Evolutionary conservation across 257 asterid species (phyloP).

Genomic region (Jacaranda copaia): DNA sequence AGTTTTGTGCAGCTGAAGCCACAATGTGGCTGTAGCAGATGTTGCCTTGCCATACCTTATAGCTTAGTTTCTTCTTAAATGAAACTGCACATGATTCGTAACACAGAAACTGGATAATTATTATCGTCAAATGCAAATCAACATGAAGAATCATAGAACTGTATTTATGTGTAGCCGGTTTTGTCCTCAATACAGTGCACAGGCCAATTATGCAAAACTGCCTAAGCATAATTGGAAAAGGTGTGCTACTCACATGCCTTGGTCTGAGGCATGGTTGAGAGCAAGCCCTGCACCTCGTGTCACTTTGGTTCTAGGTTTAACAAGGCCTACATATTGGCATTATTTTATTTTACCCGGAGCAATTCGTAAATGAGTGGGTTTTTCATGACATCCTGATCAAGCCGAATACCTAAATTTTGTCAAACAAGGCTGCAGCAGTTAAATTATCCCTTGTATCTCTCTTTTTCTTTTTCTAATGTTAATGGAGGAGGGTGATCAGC

Average conservation of each 20-base stretch:
- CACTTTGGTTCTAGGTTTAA: slow-evolving; percentile 8
- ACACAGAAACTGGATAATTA: slow-evolving; percentile 14
- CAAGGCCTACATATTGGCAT: neutral
- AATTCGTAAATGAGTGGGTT: neutral
- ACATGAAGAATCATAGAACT: slow-evolving; percentile 1
- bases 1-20: slow-evolving; percentile 25
- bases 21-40: neutral
- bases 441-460: neutral
- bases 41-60: slow-evolving; percentile 11
- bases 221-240: neutral
- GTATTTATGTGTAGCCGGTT: neutral
- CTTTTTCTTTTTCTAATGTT: slow-evolving; percentile 1
- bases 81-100: neutral
- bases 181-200: slow-evolving; percentile 2
- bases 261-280: slow-evolving; percentile 22
- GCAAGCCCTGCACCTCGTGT: slow-evolving; percentile 12
- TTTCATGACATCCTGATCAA: neutral
- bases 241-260: neutral
- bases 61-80: slow-evolving; percentile 2
- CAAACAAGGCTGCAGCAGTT: slow-evolving; percentile 24
- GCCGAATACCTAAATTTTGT: neutral
- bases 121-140: slow-evolving; percentile 3
- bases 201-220: neutral
- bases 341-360: no score
- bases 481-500: slow-evolving; percentile 3